Evolutionary conservation across 2,329 filamentous ascomycete species (phyloP).

Genomic region (Ceratocystis papillata): DNA sequence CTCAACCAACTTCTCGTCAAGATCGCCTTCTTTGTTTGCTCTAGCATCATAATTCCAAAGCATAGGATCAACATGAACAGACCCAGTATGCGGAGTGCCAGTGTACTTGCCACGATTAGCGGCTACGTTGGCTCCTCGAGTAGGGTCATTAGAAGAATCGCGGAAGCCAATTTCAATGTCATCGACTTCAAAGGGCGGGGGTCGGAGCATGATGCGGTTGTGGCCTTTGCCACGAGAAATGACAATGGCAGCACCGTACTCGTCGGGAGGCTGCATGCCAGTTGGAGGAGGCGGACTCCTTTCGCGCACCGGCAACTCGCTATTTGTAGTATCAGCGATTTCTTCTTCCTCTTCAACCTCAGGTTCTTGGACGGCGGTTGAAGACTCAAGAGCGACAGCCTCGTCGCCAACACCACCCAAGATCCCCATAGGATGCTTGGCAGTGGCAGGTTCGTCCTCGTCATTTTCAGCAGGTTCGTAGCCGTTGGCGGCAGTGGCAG

Average conservation of each 20-base stretch:
- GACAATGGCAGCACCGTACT: constrained; percentile 42
- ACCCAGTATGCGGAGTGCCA: constrained; percentile 43
- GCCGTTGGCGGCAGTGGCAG: constrained; percentile 17
- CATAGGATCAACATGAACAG: constrained; percentile 45
- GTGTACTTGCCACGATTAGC: constrained; percentile 43
- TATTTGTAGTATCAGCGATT: constrained; percentile 7
- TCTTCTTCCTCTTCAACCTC: constrained; percentile 22
- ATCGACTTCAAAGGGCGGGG: constrained; percentile 39
- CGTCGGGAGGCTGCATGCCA: constrained; percentile 39
- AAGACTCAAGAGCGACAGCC: constrained; percentile 22
- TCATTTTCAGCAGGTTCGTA: constrained; percentile 25
- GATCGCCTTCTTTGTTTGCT: constrained; percentile 38
- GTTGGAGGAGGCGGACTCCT: constrained; percentile 35
- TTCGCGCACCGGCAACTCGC: constrained; percentile 31
- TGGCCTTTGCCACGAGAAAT: constrained; percentile 36
- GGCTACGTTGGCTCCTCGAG: constrained; percentile 30
- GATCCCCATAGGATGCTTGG: constrained; percentile 30
- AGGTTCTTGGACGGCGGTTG: constrained; percentile 22
- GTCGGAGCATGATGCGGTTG: constrained; percentile 44
- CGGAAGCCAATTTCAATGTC: constrained; percentile 49
- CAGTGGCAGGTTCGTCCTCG: constrained; percentile 22
- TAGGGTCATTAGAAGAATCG: constrained; percentile 47
- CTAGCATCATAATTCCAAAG: constrained; percentile 45
- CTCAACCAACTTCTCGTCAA: constrained; percentile 42
- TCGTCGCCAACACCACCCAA: constrained; percentile 28